Conservation (phyloP, 2,329 filamentous ascomycete genomes). For the Fusarium temperatum region DNA sequence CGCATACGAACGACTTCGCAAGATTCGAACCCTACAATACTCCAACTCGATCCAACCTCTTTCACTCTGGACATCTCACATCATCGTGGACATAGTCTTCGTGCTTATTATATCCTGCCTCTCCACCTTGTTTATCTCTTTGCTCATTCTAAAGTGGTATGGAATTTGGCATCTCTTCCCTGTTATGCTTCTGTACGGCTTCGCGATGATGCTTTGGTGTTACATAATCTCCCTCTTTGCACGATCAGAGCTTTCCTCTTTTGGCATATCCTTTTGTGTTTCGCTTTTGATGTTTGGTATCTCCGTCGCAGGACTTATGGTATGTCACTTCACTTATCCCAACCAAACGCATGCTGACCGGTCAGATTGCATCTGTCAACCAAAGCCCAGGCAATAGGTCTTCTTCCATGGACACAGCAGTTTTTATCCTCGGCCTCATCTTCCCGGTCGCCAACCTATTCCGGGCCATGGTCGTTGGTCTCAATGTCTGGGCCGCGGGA, state of each 20-base stretch:
- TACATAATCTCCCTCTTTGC: neutral
- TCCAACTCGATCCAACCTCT: conserved; percentile 2
- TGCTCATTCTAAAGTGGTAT: neutral
- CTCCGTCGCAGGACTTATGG: neutral
- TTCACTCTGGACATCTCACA: neutral
- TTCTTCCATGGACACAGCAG: neutral
- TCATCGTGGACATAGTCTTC: neutral
- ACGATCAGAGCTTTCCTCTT: neutral
- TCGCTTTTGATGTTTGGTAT: neutral
- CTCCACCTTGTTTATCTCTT: neutral
- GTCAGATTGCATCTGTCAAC: neutral
- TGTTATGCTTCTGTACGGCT: neutral
- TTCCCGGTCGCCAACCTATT: neutral
- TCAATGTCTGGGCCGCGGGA: neutral
- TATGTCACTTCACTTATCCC: neutral
- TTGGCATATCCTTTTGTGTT: neutral
- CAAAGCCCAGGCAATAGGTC: neutral
- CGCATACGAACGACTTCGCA: conserved; percentile 1
- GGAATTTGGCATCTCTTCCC: neutral
- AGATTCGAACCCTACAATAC: conserved; percentile 16
- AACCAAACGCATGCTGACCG: neutral
- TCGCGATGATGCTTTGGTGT: neutral
- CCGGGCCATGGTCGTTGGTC: neutral
- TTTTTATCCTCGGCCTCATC: neutral
- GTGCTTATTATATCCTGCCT: neutral